Conservation (phyloP, 495 filamentous ascomycete species). For the Aspergillus wentii region DNA sequence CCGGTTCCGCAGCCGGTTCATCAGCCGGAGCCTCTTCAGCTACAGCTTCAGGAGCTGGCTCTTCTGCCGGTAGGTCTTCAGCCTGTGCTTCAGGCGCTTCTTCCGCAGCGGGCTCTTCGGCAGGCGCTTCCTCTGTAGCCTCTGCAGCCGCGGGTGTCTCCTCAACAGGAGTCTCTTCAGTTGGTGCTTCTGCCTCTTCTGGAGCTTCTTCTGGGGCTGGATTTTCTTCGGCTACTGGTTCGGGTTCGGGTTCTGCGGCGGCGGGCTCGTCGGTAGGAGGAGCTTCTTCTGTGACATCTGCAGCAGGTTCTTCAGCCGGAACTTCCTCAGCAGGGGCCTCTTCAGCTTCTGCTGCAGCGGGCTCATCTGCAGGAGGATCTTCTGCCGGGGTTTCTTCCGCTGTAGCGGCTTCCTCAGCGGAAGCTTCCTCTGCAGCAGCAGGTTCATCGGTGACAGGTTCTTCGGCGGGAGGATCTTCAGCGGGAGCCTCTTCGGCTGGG, state of each 20-base stretch:
- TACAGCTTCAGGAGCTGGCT: constrained; percentile 3
- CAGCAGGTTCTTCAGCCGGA: constrained; percentile 2
- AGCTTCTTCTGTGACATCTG: constrained; percentile 6
- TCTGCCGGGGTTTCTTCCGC: constrained; percentile 1
- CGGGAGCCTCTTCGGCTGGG: constrained; percentile 7
- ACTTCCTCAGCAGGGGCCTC: constrained; percentile 8
- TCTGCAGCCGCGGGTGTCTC: neutral
- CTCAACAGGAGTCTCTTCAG: constrained; percentile 2
- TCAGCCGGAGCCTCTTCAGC: constrained; percentile 8
- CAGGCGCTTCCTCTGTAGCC: constrained; percentile 1
- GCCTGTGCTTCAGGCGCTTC: constrained; percentile 1
- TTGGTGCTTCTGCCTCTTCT: constrained; percentile 1
- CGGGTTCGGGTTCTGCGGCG: constrained; percentile 9
- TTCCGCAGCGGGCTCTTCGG: constrained; percentile 2
- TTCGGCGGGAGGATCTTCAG: constrained; percentile 4
- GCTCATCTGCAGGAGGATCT: constrained; percentile 2
- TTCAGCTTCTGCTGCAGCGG: constrained; percentile 10
- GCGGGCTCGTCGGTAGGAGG: constrained; percentile 7
- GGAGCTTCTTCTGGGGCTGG: constrained; percentile 8
- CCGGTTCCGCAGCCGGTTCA: constrained; percentile 8
- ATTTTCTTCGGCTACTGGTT: too few relatives aligned
- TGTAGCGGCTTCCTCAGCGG: constrained; percentile 7
- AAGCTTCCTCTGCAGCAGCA: constrained; percentile 4
- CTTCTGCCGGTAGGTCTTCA: constrained; percentile 5
- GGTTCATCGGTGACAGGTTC: constrained; percentile 6